Evolutionary conservation across 495 filamentous ascomycete species (phyloP).

Genomic region (Pyrenula aspistea): DNA sequence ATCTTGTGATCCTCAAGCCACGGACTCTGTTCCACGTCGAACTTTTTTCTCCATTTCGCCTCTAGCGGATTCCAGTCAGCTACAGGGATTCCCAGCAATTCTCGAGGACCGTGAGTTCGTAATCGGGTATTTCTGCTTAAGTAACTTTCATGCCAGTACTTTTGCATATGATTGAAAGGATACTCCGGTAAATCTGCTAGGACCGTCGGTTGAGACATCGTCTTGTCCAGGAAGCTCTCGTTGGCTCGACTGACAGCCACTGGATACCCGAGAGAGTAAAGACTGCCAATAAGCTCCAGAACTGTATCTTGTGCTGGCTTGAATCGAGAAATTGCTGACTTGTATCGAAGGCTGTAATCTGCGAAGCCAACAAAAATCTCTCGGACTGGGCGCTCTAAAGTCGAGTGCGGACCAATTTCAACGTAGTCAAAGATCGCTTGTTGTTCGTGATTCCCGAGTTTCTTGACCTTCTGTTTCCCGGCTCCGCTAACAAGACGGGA

Average conservation of each 20-base stretch:
- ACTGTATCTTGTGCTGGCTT: slow-evolving; percentile 19
- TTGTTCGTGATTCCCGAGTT: not conserved
- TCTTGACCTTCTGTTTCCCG: not conserved
- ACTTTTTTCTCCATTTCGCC: slow-evolving; percentile 15
- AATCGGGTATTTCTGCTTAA: slow-evolving; percentile 18
- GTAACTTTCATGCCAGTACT: slow-evolving; percentile 21
- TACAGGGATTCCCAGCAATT: slow-evolving; percentile 16
- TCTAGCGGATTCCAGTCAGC: slow-evolving; percentile 6
- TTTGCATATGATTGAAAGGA: slow-evolving; percentile 20
- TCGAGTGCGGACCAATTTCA: slow-evolving; percentile 39
- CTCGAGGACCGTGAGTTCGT: slow-evolving; percentile 18
- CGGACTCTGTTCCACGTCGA: slow-evolving; percentile 15
- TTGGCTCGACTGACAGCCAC: slow-evolving; percentile 17
- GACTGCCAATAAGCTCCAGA: slow-evolving; percentile 19
- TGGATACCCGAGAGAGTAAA: slow-evolving; percentile 20
- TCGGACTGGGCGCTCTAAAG: slow-evolving; percentile 28
- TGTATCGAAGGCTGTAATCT: slow-evolving; percentile 15
- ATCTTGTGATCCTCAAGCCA: slow-evolving; percentile 26
- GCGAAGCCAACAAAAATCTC: slow-evolving; percentile 5
- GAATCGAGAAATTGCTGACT: slow-evolving; percentile 17
- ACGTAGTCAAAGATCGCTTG: slow-evolving; percentile 10
- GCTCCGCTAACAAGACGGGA: slow-evolving; percentile 9
- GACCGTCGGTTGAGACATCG: not conserved
- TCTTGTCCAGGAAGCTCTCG: not conserved
- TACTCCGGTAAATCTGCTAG: slow-evolving; percentile 28